phyloP scores from a whole-genome alignment of 2,329 filamentous ascomycete species.

The Dendryphion nanum region DNA sequence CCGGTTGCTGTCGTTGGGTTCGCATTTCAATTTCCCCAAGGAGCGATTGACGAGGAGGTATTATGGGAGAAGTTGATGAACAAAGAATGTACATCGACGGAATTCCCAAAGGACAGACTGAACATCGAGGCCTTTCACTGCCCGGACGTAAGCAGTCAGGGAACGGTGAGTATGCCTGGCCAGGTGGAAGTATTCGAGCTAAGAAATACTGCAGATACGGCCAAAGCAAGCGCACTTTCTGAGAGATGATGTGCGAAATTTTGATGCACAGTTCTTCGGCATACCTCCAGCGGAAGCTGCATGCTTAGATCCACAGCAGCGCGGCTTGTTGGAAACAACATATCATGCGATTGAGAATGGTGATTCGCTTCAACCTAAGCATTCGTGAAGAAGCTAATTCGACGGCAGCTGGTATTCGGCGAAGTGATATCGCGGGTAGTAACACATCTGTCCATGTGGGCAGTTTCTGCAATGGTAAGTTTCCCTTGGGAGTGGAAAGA shows the following conservation, averaged over 20 bases:
- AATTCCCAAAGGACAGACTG: conserved; percentile 9
- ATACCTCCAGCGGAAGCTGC: conserved; percentile 5
- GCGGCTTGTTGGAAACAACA: conserved; percentile 12
- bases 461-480: conserved; percentile 2
- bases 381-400: neutral
- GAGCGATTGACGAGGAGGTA: conserved; percentile 2
- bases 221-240: conserved; percentile 5
- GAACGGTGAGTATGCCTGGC: neutral
- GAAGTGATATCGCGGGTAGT: neutral
- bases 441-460: conserved; percentile 2
- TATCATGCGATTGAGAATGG: conserved; percentile 18
- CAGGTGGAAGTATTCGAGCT: neutral
- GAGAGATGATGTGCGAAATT: conserved; percentile 2
- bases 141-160: neutral
- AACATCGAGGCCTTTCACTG: conserved; percentile 9
- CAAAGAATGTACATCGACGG: conserved; percentile 3
- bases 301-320: conserved; percentile 14
- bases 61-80: conserved; percentile 11
- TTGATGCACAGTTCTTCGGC: conserved; percentile 11
- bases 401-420: neutral
- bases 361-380: neutral
- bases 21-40: conserved; percentile 8
- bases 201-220: neutral
- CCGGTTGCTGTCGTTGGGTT: conserved; percentile 13
- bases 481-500: neutral